A percentile compares a stretch with the other conserved stretches of the same genome.
Evolutionary conservation across 2,329 filamentous ascomycete genomes (phyloP).

Genomic region (Cytospora schulzeri): DNA sequence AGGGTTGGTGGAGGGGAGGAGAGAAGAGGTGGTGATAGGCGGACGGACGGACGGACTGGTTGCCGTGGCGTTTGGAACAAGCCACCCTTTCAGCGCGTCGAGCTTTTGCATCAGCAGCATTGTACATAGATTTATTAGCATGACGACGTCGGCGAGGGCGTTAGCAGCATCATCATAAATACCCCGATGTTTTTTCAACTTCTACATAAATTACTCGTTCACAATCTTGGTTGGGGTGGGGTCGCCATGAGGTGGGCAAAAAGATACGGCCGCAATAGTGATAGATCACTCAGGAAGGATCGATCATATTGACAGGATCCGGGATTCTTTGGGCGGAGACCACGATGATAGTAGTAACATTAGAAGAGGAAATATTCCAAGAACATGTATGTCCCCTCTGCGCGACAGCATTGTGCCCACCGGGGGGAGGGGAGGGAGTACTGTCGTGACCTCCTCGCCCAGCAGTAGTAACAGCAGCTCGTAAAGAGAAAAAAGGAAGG

Average conservation of each 20-base stretch:
- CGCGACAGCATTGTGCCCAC: neutral
- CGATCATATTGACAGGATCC: neutral
- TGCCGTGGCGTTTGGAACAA: constrained; percentile 21
- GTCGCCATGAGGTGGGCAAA: neutral
- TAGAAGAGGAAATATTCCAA: neutral
- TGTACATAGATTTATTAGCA: constrained; percentile 20
- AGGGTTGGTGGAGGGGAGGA: too few relatives aligned
- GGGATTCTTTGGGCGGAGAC: neutral
- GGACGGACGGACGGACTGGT: neutral
- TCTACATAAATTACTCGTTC: too few relatives aligned
- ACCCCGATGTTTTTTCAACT: neutral
- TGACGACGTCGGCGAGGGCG: constrained; percentile 8
- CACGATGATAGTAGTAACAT: neutral
- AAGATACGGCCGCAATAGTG: neutral
- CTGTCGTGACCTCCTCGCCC: neutral
- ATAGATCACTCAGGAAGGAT: neutral
- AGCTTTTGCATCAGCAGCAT: constrained; percentile 21
- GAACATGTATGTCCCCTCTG: neutral
- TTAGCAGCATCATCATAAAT: constrained; percentile 10
- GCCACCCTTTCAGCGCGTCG: constrained; percentile 17
- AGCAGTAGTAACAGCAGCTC: neutral
- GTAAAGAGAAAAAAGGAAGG: neutral
- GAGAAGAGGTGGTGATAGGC: too few relatives aligned
- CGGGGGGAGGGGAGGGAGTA: neutral
- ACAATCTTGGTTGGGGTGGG: neutral